Evolutionary conservation across 2,329 filamentous ascomycete genomes (phyloP).

Genomic region (Botryosphaeria dothidea): DNA sequence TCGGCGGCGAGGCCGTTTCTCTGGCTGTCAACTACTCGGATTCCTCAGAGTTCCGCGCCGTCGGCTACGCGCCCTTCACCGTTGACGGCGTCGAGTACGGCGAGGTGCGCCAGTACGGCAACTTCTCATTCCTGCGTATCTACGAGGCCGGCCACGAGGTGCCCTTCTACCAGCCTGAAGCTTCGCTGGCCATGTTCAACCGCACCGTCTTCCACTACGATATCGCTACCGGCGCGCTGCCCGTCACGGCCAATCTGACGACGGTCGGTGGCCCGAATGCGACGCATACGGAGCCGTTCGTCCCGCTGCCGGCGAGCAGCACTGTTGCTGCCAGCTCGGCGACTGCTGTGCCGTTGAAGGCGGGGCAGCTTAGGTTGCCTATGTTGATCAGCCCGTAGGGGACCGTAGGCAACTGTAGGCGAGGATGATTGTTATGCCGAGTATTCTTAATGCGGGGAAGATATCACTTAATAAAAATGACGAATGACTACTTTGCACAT

Average conservation of each 20-base stretch:
- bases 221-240: constrained; percentile 36
- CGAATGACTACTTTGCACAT: no score
- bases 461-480: no score
- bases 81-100: constrained; percentile 43
- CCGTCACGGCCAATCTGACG: constrained; percentile 36
- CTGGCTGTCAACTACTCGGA: constrained; percentile 40
- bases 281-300: constrained; percentile 42
- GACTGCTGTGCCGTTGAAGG: not conserved
- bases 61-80: constrained; percentile 35
- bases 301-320: constrained; percentile 33
- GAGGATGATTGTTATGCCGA: no score
- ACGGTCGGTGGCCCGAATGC: constrained; percentile 36
- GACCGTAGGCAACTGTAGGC: not conserved
- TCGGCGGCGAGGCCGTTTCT: constrained; percentile 32
- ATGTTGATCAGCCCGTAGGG: no score
- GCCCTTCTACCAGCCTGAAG: constrained; percentile 43
- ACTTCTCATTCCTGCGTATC: constrained; percentile 42
- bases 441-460: not conserved
- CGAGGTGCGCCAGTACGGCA: constrained; percentile 41
- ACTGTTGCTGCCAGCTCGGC: not conserved
- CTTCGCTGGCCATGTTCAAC: constrained; percentile 39
- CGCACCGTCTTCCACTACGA: constrained; percentile 38
- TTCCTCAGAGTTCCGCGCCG: constrained; percentile 28
- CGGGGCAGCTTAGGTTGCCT: not conserved
- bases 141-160: constrained; percentile 45